Base-by-base conservation (phyloP, 192 early-diverging fungal genomes). In the Dissophora globulifera region DNA sequence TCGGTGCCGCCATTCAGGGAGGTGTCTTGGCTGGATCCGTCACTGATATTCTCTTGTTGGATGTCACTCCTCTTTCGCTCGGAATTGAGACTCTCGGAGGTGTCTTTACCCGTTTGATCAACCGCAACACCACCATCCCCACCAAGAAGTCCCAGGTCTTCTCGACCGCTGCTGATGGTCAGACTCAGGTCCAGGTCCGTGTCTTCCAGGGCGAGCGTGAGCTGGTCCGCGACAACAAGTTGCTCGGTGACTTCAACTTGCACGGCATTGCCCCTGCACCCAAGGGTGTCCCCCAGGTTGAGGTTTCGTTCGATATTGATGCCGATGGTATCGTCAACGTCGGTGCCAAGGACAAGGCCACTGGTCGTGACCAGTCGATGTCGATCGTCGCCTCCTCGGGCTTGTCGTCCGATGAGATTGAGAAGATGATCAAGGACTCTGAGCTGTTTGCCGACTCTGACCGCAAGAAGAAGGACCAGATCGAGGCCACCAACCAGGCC, bases 311-410 rank as follows among this genome's bases (percentile, higher is more conserved):
- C 71, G 96, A 98, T 82, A 96, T 98, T 88, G 94, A 98, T 82
- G 95, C 96, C 49, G 93, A 98, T 74, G 96, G 96, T 85, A 96
- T 98, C 67, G 93, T 98, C 69, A 96, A 95, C 80, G 95, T 98
- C 46, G 85, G 86, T 58, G 96, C 96, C 74, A 93, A 93, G 86
- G 96, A 98, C 85, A 92, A 95, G 85, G 91, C 91, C 63, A 95
- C 96, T 78, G 88, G 88, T 79, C 88, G 89, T 58, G 94, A 97
- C 80, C 93, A 95, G 83, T 89, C 92, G 68, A 92, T 98, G 85
- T 95, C 94, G 41, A 93, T 98, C 79, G 93, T 94, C 27, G 94
- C 92, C 53, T 93, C 91, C 30, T 94, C 93, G 50, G 94, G 94
- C 78, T 84, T 98, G 22, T 93, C 88, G 67, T 92, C 93, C 55